Percentiles rank a stretch among this genome's conserved stretches.
Evolutionary conservation across 2,329 filamentous ascomycete species (phyloP).

Genomic region (Colletotrichum trifolii): DNA sequence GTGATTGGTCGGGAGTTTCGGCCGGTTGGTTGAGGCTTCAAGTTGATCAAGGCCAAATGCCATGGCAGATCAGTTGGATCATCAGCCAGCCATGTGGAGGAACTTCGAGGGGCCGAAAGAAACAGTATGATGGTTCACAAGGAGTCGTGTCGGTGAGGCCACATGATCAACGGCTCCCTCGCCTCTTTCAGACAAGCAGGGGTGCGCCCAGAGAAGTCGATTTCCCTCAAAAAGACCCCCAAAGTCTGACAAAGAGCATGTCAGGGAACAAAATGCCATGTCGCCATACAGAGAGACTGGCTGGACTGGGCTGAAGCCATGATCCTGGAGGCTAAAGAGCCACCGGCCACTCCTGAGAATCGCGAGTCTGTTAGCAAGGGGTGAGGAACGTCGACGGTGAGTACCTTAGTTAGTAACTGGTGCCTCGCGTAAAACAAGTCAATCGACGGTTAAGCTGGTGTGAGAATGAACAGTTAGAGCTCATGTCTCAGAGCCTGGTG

Average conservation of each 20-base stretch:
- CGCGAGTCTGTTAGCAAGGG: slow-evolving; percentile 1
- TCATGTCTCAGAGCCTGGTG: slow-evolving; percentile 29
- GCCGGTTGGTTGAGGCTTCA: slow-evolving; percentile 11
- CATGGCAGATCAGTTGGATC: slow-evolving; percentile 16
- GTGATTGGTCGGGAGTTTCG: slow-evolving; percentile 14
- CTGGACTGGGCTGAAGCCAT: slow-evolving; percentile 27
- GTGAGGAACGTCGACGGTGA: not conserved
- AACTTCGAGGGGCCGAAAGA: slow-evolving; percentile 9
- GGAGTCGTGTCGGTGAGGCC: slow-evolving; percentile 18
- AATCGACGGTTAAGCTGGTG: slow-evolving; percentile 27
- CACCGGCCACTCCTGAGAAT: slow-evolving; percentile 17
- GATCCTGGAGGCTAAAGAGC: not conserved
- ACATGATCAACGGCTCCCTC: slow-evolving; percentile 29
- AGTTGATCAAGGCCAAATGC: not conserved
- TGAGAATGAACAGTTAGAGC: not conserved
- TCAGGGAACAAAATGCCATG: not conserved
- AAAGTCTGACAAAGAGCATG: slow-evolving; percentile 21
- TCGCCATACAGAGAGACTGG: slow-evolving; percentile 11
- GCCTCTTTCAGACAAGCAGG: slow-evolving; percentile 14
- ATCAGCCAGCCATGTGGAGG: slow-evolving; percentile 31
- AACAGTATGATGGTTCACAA: slow-evolving; percentile 16
- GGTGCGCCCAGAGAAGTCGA: slow-evolving; percentile 8
- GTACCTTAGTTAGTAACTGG: not conserved
- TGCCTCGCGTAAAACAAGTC: slow-evolving; percentile 2
- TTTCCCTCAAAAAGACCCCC: slow-evolving; percentile 4